Base-by-base conservation (phyloP, 352 stramenopile genomes). In the Achlya hypogyna region DNA sequence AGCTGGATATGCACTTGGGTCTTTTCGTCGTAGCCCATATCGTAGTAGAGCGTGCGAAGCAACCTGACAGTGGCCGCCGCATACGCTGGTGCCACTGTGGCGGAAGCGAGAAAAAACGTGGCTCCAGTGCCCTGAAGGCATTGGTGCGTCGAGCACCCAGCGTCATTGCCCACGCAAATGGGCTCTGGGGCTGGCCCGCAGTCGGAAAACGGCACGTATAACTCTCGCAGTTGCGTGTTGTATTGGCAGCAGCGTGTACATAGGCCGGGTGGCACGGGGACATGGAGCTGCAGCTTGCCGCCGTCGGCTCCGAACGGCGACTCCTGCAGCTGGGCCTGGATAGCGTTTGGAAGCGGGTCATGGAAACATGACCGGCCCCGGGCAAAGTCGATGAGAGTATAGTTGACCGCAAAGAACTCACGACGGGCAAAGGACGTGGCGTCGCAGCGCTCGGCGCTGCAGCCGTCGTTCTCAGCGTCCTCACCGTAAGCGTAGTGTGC, bases 1-100 rank as follows among this genome's bases (percentile, higher is more conserved):
- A 64, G 34, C 54, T 51, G 28, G 34, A 64, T 38, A 29, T 64
- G 54, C 4, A 64, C 54, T 45, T n/a, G n/a, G n/a, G n/a, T n/a
- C n/a, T n/a, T n/a, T n/a, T n/a, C n/a, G 38, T 64, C 54, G 5
- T 25, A 12, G 1, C 35, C 51, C 23, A 22, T 5, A 52, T 34
- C n/a, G 40, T 49, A 35, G 1, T 22, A 34, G 8, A 64, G 10
- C 18, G n/a, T 20, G 20, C 35, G 54, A 27, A 35, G 52, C 23
- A 64, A 4, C 2, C 6, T 29, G 1, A 9, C 34, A 16, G 54
- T 64, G 3, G 32, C 29, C 0, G 38, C 54, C 52, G 45, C 31
- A 28, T 51, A 22, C 22, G 23, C 22, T n/a, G 54, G 54, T 5
- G 22, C 12, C 14, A 51, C 29, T 18, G 54, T 47, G 10, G 54